phyloP scores from a whole-genome alignment of 306 rosid species.

The Chamaecrista fasciculata region DNA sequence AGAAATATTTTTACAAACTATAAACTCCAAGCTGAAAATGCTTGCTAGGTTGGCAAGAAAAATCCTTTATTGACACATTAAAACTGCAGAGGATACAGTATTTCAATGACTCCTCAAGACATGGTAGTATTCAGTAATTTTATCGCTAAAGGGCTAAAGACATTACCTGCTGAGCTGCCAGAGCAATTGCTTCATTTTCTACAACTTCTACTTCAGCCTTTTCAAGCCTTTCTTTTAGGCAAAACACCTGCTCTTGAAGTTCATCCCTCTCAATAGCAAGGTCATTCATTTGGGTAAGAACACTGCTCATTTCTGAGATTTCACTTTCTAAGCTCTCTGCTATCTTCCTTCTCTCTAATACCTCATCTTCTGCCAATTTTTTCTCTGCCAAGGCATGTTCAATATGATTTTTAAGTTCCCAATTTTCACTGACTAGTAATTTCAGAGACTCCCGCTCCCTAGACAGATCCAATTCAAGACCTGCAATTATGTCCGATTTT shows the following conservation, averaged over 20 bases:
- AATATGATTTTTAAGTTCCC: slow-evolving; percentile 43
- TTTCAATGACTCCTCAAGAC: neutral
- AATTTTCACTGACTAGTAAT: slow-evolving; percentile 46
- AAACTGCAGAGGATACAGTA: neutral
- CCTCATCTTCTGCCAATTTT: slow-evolving; percentile 53
- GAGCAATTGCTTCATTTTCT: slow-evolving; percentile 61
- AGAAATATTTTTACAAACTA: slow-evolving; percentile 12
- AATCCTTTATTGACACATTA: neutral
- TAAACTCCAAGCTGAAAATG: neutral
- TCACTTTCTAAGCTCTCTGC: slow-evolving; percentile 68
- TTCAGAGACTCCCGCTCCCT: slow-evolving; percentile 41
- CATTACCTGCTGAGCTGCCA: slow-evolving; percentile 75
- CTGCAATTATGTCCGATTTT: slow-evolving; percentile 44
- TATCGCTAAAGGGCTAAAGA: slow-evolving; percentile 18
- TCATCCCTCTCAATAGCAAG: slow-evolving; percentile 60
- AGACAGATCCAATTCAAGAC: slow-evolving; percentile 60
- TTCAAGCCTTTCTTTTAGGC: slow-evolving; percentile 58
- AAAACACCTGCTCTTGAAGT: slow-evolving; percentile 52
- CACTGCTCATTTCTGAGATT: slow-evolving; percentile 57
- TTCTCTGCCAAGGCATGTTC: slow-evolving; percentile 52
- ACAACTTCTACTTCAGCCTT: slow-evolving; percentile 61
- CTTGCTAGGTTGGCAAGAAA: slow-evolving; percentile 1
- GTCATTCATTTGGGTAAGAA: slow-evolving; percentile 61
- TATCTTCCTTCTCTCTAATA: slow-evolving; percentile 51
- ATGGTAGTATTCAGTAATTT: neutral